Conservation (phyloP, 345 rosid genomes). For the Aquilaria yunnanensis region DNA sequence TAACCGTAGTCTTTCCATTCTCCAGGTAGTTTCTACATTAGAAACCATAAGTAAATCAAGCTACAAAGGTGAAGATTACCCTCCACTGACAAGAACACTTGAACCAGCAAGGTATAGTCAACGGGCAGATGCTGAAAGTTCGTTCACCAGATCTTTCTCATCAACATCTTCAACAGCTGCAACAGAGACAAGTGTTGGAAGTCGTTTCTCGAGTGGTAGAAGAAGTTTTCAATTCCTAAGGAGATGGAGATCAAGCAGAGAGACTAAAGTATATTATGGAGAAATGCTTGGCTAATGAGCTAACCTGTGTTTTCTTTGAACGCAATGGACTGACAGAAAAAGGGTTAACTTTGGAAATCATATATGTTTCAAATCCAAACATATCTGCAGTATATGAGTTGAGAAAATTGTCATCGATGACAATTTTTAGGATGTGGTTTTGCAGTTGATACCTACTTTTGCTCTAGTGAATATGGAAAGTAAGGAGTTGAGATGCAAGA, state of each 20-base stretch:
- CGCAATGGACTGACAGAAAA: too few species aligned
- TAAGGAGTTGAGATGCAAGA: too few species aligned
- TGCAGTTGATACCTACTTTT: too few species aligned
- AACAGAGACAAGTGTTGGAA: slow-evolving; percentile 12
- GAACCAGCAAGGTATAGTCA: background rate
- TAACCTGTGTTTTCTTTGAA: background rate
- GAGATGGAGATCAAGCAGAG: slow-evolving; percentile 1
- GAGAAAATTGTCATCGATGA: too few species aligned
- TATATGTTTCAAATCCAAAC: too few species aligned
- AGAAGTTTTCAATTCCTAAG: slow-evolving; percentile 1
- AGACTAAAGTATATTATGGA: slow-evolving; percentile 12
- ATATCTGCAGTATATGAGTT: too few species aligned
- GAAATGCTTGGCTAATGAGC: slow-evolving; percentile 22
- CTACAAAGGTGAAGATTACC: slow-evolving; percentile 7
- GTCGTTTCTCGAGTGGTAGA: slow-evolving; percentile 6
- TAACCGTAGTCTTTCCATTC: background rate
- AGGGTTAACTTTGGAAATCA: too few species aligned
- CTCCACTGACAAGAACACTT: background rate
- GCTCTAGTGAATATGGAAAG: too few species aligned
- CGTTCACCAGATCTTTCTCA: slow-evolving; percentile 10
- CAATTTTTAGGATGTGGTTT: too few species aligned
- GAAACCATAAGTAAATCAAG: slow-evolving; percentile 21
- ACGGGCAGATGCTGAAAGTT: slow-evolving; percentile 7
- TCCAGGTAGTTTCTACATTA: slow-evolving; percentile 29
- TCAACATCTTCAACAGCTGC: slow-evolving; percentile 12